phyloP scores from a whole-genome alignment of 176 grass and related monocot species.

The Musa troglodytarum region DNA sequence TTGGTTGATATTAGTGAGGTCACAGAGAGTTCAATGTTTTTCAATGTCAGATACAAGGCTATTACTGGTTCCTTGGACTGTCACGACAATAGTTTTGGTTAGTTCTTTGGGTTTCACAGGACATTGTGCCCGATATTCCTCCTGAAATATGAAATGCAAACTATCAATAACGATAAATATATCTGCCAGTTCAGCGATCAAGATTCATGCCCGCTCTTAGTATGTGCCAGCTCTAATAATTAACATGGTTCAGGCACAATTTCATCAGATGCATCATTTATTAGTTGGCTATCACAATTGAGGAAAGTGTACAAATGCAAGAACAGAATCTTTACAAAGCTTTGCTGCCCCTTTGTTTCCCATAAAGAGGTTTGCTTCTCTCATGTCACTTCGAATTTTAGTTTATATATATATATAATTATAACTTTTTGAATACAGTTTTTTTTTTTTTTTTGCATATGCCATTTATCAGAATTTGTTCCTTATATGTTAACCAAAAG shows the following conservation, averaged over 20 bases:
- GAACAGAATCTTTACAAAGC: not conserved
- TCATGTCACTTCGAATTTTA: not conserved
- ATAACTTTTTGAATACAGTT: not conserved
- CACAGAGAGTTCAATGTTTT: not conserved
- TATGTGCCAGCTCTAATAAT: not conserved
- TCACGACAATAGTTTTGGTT: not conserved
- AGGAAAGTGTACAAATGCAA: not conserved
- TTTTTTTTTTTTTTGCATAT: no score
- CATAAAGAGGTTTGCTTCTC: not conserved
- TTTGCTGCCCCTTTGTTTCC: not conserved
- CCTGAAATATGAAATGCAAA: not conserved
- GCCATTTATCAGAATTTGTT: not conserved
- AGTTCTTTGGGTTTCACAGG: not conserved
- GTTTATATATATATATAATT: not conserved
- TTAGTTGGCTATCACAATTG: not conserved
- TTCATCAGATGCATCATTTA: not conserved
- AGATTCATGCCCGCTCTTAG: not conserved
- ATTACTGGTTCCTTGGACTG: constrained; percentile 1
- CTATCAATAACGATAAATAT: constrained; percentile 8
- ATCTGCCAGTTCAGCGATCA: constrained; percentile 3
- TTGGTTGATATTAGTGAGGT: constrained; percentile 6
- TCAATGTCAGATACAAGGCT: constrained; percentile 3
- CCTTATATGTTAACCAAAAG: not conserved
- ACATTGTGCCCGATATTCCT: not conserved
- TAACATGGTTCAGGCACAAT: not conserved